Base-by-base conservation (phyloP, 768 basidiomycete genomes). In the Naematelia aurantialba region DNA sequence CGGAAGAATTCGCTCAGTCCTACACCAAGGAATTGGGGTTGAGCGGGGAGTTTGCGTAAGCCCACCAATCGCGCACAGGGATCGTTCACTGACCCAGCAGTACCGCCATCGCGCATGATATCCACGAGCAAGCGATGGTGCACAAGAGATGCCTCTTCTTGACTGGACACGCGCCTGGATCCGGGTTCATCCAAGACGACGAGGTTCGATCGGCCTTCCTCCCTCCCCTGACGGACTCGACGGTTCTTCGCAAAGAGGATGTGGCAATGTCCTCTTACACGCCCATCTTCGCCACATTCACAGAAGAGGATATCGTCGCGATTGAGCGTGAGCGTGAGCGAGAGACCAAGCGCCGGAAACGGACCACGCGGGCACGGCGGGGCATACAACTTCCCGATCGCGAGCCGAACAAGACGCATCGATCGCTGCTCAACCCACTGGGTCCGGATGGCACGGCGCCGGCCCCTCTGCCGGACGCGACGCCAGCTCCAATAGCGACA, bases 241-340 rank as follows among this genome's bases (percentile, higher is more conserved):
- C 84, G 24, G 65, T 66, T n/a, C 73, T 79, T 10, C 80, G 89
- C 1, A 81, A 85, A 69, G 87, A 90, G 67, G 86, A 90, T 67
- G 31, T 72, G 5, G 87, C 92, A 2, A 75, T 73, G 68, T 80
- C 83, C 42, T 79, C 83, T 4, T 96, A 85, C 79, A 96, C 91
- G 0, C 96, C 96, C 0, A 81, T 85, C n/a, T 88, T 98, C 69
- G 87, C 87, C 75, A 87, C 88, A 67, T 85, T 96, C 74, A 87
- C 85, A 74, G 89, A 90, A 58, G 87, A 87, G 61, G 93, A 97
- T 62, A 83, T 97, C 58, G 91, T 92, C 64, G 81, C 86, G 56
- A 87, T 84, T 64, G 94, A 99, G 76, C 88, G 87, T 73, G 92
- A 96, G 61, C 84, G 91, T 59, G 96, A 99, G 76, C 91, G 92